These are phyloP conservation scores for Otatea glauca DNA, from an alignment of 176 grass and related monocot species.

Conservation along the genomic window DNA sequence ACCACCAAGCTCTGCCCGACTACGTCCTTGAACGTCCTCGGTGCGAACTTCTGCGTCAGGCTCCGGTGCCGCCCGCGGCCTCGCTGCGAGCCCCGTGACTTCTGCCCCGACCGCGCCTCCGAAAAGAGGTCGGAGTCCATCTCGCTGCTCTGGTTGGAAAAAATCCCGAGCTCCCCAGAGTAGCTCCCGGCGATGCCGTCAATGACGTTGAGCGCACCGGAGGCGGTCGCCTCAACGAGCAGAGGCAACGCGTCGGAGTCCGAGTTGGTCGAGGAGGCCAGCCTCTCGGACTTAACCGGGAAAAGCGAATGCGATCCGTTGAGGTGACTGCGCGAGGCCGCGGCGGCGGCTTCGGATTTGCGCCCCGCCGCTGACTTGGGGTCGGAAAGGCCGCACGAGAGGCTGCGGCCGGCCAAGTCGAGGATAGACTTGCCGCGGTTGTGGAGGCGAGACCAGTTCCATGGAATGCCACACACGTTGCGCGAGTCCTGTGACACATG, in stretches of 20 bases:
- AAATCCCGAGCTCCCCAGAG: constrained; percentile 84
- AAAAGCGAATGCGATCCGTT: constrained; percentile 51
- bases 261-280: constrained; percentile 69
- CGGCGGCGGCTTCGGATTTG: constrained; percentile 43
- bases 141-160: constrained; percentile 70
- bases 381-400: constrained; percentile 83
- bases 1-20: constrained; percentile 86
- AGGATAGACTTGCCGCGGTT: constrained; percentile 86
- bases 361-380: constrained; percentile 53
- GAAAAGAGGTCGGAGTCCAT: constrained; percentile 72
- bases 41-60: constrained; percentile 80
- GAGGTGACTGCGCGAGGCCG: constrained; percentile 42
- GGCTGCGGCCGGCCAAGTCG: constrained; percentile 69
- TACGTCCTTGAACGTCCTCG: constrained; percentile 78
- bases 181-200: constrained; percentile 48
- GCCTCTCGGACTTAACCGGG: constrained; percentile 55
- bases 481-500: constrained; percentile 59
- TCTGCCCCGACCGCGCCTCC: constrained; percentile 44
- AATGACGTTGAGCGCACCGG: constrained; percentile 34
- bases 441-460: constrained; percentile 96
- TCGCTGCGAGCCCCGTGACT: constrained; percentile 36
- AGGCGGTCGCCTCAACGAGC: constrained; percentile 51
- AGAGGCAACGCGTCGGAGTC: constrained; percentile 80
- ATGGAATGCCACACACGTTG: constrained; percentile 92
- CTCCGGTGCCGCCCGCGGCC: constrained; percentile 67